Conservation (phyloP, 345 rosid species). For the Draba incana region DNA sequence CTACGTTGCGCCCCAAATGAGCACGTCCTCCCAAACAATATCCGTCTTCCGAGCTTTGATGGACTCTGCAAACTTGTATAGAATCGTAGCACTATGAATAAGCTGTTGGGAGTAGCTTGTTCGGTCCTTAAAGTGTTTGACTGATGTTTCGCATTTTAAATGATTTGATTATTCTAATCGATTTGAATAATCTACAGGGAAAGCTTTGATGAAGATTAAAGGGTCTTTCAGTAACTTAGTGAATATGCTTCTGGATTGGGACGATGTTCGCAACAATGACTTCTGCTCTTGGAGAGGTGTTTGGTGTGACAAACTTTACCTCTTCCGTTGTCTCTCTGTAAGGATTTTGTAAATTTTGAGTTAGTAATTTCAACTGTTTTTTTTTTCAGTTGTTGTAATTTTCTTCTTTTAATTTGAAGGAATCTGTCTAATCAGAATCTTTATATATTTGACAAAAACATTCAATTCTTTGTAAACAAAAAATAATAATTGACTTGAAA, state of each 20-base stretch:
- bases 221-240: slow-evolving; percentile 70
- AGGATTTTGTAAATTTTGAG: slow-evolving; percentile 19
- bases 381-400: not conserved
- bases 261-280: slow-evolving; percentile 56
- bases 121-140: not conserved
- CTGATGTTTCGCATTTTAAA: not conserved
- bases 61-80: too few species aligned
- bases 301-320: slow-evolving; percentile 63
- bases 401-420: slow-evolving; percentile 41
- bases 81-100: too few species aligned
- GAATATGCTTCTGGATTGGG: slow-evolving; percentile 86
- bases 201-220: slow-evolving; percentile 74
- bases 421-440: slow-evolving; percentile 75
- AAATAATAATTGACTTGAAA: too few species aligned
- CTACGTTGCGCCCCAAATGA: too few species aligned
- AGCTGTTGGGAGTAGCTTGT: too few species aligned
- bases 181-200: slow-evolving; percentile 46
- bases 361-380: not conserved
- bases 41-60: too few species aligned
- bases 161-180: not conserved
- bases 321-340: slow-evolving; percentile 75
- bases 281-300: slow-evolving; percentile 95
- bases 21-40: too few species aligned
- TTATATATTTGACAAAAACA: too few species aligned
- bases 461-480: too few species aligned